Evolutionary conservation across 2,329 filamentous ascomycete genomes (phyloP).

Genomic region (Fusarium concolor): DNA sequence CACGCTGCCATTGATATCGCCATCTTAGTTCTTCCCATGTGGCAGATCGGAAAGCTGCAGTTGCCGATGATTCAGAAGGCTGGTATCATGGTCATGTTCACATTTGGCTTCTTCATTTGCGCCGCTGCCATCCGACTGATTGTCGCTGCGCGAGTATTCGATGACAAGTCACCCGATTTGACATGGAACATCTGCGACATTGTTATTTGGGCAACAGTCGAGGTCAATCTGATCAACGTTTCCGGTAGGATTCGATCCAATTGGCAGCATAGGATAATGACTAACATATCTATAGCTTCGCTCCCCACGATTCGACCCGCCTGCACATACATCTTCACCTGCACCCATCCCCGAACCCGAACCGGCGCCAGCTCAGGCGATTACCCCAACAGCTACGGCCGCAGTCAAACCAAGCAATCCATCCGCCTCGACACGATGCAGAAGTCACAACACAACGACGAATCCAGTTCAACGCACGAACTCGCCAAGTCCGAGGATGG

Average conservation of each 20-base stretch:
- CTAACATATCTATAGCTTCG: slow-evolving; percentile 17
- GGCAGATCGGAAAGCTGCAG: slow-evolving; percentile 48
- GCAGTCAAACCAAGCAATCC: slow-evolving; percentile 41
- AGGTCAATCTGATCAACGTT: slow-evolving; percentile 44
- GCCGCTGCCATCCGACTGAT: slow-evolving; percentile 37
- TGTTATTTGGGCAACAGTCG: slow-evolving; percentile 43
- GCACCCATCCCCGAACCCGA: slow-evolving; percentile 20
- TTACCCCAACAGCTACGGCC: slow-evolving; percentile 35
- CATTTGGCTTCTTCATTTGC: slow-evolving; percentile 47
- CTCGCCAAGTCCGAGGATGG: slow-evolving; percentile 31
- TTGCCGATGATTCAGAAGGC: slow-evolving; percentile 45
- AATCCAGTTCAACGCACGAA: slow-evolving; percentile 38
- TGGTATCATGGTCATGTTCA: slow-evolving; percentile 47
- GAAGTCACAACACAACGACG: slow-evolving; percentile 25
- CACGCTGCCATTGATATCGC: slow-evolving; percentile 49
- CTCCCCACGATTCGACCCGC: slow-evolving; percentile 43
- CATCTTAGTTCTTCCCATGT: slow-evolving; percentile 48
- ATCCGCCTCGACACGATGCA: slow-evolving; percentile 38
- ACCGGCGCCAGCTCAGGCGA: slow-evolving; percentile 37
- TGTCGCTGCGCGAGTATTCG: slow-evolving; percentile 30
- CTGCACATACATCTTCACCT: slow-evolving; percentile 38
- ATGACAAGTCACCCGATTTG: slow-evolving; percentile 32
- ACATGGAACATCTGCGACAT: slow-evolving; percentile 42
- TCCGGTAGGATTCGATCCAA: slow-evolving; percentile 15
- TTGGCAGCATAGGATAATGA: accelerated